Base-by-base conservation (phyloP, 139 green algal genomes). In the Chlorella vulgaris region DNA sequence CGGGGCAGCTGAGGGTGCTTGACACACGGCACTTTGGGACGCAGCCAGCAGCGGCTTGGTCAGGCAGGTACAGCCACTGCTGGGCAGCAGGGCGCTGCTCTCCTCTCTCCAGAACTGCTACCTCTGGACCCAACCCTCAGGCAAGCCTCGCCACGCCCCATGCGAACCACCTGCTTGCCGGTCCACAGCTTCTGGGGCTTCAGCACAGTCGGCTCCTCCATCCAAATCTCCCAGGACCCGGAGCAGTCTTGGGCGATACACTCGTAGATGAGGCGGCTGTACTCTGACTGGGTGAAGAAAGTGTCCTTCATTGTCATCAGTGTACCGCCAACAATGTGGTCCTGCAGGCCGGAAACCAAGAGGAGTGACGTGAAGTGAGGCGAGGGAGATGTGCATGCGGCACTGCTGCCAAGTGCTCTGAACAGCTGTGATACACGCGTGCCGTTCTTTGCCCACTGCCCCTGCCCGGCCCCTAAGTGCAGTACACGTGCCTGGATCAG, bases 161-260 rank as follows among this genome's bases (percentile, higher is more conserved):
- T 21, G 22, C 7, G 6, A 29, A 62, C 24, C 67, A 92, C 91
- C 91, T 98, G 95, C 91, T 99, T 99, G 47, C 96, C 96, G 0
- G 93, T 98, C 95, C 95, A 99, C 50, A 98, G 84, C 38, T 62
- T 66, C 5, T 76, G 74, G 21, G 96, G 96, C 81, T 96, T 96
- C 3, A 95, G 50, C 28, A 98, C 79, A 24, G 94, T 85, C 0
- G 96, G 96, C 21, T 86, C 81, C 26, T 92, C 89, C 36, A 98
- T 81, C 38, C 83, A 65, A 10, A 97, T 60, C 31, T 86, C 84
- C 80, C 84, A 86, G 5, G 75, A 50, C 31, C 84, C 65, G 65
- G 33, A 50, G 65, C 65, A 50, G 70, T 78, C 70, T 47, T 78
- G 70, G 31, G 84, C 84, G 76, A 82, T 51, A 77, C 87, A 82